A percentile compares a stretch with the other conserved stretches of the same genome.
phyloP scores from a whole-genome alignment of 2,329 filamentous ascomycete species.

The Chalaropsis ovoidea region DNA sequence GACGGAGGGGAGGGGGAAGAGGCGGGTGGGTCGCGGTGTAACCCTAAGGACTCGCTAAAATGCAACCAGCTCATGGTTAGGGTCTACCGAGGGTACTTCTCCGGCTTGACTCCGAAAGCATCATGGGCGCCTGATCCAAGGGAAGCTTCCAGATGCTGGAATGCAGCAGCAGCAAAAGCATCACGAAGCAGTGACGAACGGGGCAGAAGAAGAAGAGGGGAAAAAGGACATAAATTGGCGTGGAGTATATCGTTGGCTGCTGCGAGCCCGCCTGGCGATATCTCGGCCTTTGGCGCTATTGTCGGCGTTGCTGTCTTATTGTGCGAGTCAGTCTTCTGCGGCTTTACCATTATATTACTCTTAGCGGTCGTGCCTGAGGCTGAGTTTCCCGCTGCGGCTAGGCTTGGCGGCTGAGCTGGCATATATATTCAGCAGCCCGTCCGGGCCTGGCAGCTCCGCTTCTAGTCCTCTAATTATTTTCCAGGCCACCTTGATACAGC shows the following conservation, averaged over 20 bases:
- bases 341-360: background rate
- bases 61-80: background rate
- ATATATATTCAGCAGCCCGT: background rate
- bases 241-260: no score
- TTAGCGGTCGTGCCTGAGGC: constrained; percentile 1
- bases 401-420: background rate
- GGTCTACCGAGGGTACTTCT: background rate
- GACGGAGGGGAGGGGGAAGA: background rate
- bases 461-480: background rate
- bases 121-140: background rate
- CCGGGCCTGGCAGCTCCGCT: background rate
- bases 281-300: background rate
- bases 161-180: background rate
- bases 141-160: background rate
- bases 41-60: background rate
- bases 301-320: background rate
- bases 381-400: background rate
- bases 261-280: background rate
- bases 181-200: background rate
- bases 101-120: constrained; percentile 9
- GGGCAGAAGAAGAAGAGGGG: no score
- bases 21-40: background rate
- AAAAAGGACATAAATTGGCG: no score
- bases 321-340: background rate
- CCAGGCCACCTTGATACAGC: background rate